Base-by-base conservation (phyloP, 768 basidiomycete genomes). In the Tephrocybe sp. region DNA sequence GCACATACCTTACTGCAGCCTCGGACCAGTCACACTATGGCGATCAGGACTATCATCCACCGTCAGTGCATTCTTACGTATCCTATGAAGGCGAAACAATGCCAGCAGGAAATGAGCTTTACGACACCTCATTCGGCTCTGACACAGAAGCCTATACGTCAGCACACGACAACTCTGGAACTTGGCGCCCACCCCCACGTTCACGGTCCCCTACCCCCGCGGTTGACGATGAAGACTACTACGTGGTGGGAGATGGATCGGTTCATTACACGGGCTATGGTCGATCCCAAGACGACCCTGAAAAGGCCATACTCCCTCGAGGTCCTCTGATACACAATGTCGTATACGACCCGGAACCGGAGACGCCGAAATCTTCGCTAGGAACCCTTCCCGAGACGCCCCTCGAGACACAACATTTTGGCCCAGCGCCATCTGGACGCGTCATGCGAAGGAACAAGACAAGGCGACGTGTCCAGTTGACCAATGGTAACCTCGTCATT, bases 401-500 rank as follows among this genome's bases (percentile, higher is more conserved):
- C 0, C 54, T 77, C 1, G 82, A 82, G 56, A 90, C 86, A 10
- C 80, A 79, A 38, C 91, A 94, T 65, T 95, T 91, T 66, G 93
- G 93, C 4, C 91, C 92, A 13, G 88, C 90, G 1, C 93, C 93
- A 6, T 67, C 78, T 22, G 89, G 92, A 31, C 82, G 91, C n/a
- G 74, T 86, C 23, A 68, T 83, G 29, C 78, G 93, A 43, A 75
- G 93, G 50, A 82, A 88, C 68, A 79, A 80, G 59, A 75, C 76
- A 3, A 93, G 83, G 71, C 90, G 91, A 63, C 80, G 85, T 16
- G 88, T 97, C 15, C 84, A 84, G 54, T 72, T 92, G 49, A 92
- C 87, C 37, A 84, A 89, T 60, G 94, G 94, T 7, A 91, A 97
- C 64, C 76, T 95, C 37, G 91, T 95, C 13, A 73, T 94, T 13